Evolutionary conservation across 2,329 filamentous ascomycete species (phyloP).

Genomic region (Neonectria punicea): DNA sequence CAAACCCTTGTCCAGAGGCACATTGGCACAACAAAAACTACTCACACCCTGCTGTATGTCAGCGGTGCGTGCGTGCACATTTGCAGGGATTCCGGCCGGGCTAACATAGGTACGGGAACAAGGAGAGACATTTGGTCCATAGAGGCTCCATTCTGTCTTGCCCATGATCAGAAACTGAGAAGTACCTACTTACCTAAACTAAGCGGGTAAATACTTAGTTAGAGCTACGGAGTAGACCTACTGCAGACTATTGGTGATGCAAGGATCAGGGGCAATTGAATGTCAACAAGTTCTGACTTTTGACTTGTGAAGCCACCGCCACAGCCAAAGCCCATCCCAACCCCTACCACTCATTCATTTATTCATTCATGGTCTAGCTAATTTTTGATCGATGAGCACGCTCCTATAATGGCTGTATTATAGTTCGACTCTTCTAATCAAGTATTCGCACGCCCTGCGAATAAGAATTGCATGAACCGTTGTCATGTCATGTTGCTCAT

Average conservation of each 20-base stretch:
- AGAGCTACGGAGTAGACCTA: too few species aligned
- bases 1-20: neutral
- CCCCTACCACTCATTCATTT: neutral
- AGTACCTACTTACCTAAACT: too few species aligned
- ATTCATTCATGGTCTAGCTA: neutral
- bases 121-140: conserved; percentile 7
- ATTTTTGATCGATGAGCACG: neutral
- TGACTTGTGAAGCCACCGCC: neutral
- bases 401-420: neutral
- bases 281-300: neutral
- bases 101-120: conserved; percentile 19
- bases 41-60: neutral
- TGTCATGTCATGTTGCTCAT: neutral
- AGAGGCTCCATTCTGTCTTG: neutral
- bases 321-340: neutral
- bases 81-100: conserved; percentile 1
- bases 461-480: neutral
- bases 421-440: neutral
- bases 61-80: neutral
- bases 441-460: too few species aligned
- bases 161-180: too few species aligned
- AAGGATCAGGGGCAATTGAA: neutral
- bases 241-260: too few species aligned
- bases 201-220: too few species aligned
- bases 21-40: neutral